Evolutionary conservation across 2,329 filamentous ascomycete genomes (phyloP), one percentile per base, ranked within the genome.

Genomic region (Xylariaceae sp.): DNA sequence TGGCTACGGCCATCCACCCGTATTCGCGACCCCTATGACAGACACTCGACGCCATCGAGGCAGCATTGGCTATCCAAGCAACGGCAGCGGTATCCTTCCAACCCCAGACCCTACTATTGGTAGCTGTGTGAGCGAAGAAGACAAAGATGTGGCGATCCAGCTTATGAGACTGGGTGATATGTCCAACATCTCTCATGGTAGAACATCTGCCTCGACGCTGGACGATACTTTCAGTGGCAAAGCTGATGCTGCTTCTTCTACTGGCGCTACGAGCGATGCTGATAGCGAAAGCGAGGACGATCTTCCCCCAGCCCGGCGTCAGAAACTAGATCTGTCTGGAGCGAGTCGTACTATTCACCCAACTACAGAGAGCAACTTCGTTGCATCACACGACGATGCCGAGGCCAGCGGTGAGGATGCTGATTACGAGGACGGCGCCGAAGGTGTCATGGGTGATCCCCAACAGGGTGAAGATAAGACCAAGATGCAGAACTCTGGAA

Each of bases 51-150:
- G 83, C 48, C 74, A 82, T 52, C 83, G 85, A 44, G 78, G 79
- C 41, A 81, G 80, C 57, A 73, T 78, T 46, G 74, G 72, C 44
- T 78, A 78, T 50, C 69, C 74, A 28, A 48, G 40, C 30, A 65
- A 68, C 50, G 65, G 69, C 49, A 63, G 68, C 37, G 81, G 83
- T 41, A 79, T 94, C 53, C 72, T 96, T 49, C 90, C 90, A 16
- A 98, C 93, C 2, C 93, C 93, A 19, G 93, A 97, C 56, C 91
- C 91, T n/a, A 98, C 93, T 11, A 87, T 97, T 54, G 88, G 88
- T 41, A 97, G 91, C 67, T 94, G 89, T 64, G 91, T 98, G 64
- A 97, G 91, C 12, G 93, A 98, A 62, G 93, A 98, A 65, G 80
- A 84, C 54, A 84, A 84, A 60, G 93, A 98, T 66, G 93, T 97